Conservation (phyloP, 2,329 filamentous ascomycete species). For the Calonectria henricotiae region DNA sequence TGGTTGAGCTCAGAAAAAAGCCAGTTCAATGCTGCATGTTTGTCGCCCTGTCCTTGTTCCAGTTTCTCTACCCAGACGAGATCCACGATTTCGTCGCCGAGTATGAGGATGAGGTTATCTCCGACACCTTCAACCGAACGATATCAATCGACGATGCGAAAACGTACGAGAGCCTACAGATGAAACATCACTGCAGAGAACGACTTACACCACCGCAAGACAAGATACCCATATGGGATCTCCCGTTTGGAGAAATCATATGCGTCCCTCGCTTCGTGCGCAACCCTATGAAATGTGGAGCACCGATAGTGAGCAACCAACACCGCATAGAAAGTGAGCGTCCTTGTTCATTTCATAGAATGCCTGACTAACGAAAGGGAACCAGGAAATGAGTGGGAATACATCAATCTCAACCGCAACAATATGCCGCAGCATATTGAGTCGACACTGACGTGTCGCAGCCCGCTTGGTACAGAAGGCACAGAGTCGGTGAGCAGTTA, state of each 20-base stretch:
- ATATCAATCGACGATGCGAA: slow-evolving; percentile 43
- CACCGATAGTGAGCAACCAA: slow-evolving; percentile 43
- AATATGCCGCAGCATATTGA: slow-evolving; percentile 40
- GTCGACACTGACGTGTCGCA: neutral
- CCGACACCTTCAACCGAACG: slow-evolving; percentile 38
- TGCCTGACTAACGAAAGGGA: slow-evolving; percentile 11
- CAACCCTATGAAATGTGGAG: slow-evolving; percentile 39
- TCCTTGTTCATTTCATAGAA: neutral
- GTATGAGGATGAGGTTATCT: slow-evolving; percentile 43
- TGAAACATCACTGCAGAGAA: slow-evolving; percentile 39
- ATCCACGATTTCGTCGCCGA: slow-evolving; percentile 42
- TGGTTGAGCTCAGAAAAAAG: slow-evolving; percentile 39
- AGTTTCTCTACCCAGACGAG: slow-evolving; percentile 38
- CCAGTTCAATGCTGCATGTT: slow-evolving; percentile 46
- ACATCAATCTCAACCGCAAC: slow-evolving; percentile 41
- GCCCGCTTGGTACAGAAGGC: neutral
- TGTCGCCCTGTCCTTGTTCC: slow-evolving; percentile 36
- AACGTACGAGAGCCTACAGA: slow-evolving; percentile 39
- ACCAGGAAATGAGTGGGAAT: slow-evolving; percentile 33
- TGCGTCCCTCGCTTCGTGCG: slow-evolving; percentile 38
- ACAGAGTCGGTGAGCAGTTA: slow-evolving; percentile 13
- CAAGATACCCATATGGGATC: slow-evolving; percentile 30
- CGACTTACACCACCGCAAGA: slow-evolving; percentile 40
- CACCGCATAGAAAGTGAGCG: slow-evolving; percentile 36
- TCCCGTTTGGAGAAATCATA: slow-evolving; percentile 35